Base-by-base conservation (phyloP, 306 rosid species). In the Rubus parviflorus region DNA sequence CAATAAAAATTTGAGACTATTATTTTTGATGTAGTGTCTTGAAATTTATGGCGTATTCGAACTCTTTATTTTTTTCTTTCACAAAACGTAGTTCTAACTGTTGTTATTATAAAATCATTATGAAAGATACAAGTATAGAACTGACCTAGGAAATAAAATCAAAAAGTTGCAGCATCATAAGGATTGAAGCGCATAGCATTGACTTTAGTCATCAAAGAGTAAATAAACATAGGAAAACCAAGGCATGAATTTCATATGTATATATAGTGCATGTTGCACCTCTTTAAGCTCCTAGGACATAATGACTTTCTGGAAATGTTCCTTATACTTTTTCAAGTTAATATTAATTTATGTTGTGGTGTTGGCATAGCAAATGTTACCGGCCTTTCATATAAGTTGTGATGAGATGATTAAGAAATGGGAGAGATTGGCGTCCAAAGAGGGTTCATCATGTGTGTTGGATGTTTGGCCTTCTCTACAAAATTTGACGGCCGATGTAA, bases 381-480 rank as follows among this genome's bases (percentile, higher is more conserved):
- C 79, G 1, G 68, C 63, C 47, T 57, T 83, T 58, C 14, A 20
- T 15, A 19, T 48, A 8, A 76, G 81, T 16, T 72, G 84, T 22
- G 16, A 30, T 0, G 84, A 80, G 41, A 75, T 83, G 86, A 48
- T 79, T 63, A 19, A 58, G 11, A 30, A 79, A 56, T 75, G 83
- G 86, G 80, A 79, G 37, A 52, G 4, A 0, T 22, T 75, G 66
- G 45, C 57, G 12, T 11, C 75, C 9, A 30, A 19, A 3, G 57
- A 69, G 11, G 60, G 66, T 1, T 20, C 58, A 13, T 60, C 66
- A 16, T 51, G 37, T 5, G 68, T 70, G 45, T 7, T 79, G 6
- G 83, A 83, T 47, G 75, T 83, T 23, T 75, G 77, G 75, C 81
- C 75, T 47, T 41, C n/a, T 47, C 37, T 83, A 12, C 60, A 75